phyloP scores from a whole-genome alignment of 352 stramenopile genomes.

The Phytophthora gonapodyides region DNA sequence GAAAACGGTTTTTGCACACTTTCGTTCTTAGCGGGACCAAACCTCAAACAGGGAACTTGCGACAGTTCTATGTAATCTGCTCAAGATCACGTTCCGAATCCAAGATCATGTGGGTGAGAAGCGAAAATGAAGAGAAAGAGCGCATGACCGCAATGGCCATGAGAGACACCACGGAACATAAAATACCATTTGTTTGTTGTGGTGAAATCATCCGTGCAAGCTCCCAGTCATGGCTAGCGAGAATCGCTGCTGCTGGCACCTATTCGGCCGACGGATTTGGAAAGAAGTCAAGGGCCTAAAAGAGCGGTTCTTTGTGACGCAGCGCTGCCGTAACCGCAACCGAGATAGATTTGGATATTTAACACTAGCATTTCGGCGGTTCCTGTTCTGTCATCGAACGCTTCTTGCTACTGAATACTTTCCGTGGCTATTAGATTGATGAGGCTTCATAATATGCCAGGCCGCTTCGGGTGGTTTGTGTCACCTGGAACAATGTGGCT shows the following conservation, averaged over 20 bases:
- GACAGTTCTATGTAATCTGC: too few relatives aligned
- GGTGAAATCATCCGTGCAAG: constrained; percentile 29
- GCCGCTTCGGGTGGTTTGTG: constrained; percentile 17
- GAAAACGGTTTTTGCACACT: too few relatives aligned
- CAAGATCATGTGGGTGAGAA: constrained; percentile 38
- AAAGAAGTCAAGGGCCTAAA: constrained; percentile 39
- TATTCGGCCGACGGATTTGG: constrained; percentile 30
- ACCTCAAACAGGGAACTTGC: too few relatives aligned
- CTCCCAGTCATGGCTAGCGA: not conserved
- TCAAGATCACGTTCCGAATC: not conserved
- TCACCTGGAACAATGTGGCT: constrained; percentile 28
- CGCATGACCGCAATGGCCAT: constrained; percentile 36
- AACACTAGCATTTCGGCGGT: too few relatives aligned
- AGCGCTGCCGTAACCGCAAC: too few relatives aligned
- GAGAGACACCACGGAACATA: constrained; percentile 21
- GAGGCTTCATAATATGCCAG: not conserved
- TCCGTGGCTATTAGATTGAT: constrained; percentile 5
- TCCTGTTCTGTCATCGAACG: constrained; percentile 31
- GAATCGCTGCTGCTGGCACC: constrained; percentile 31
- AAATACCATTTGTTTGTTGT: constrained; percentile 37
- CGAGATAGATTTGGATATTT: too few relatives aligned
- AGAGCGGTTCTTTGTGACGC: too few relatives aligned
- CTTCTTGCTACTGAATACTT: constrained; percentile 33
- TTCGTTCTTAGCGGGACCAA: too few relatives aligned
- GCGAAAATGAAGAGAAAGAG: constrained; percentile 33